phyloP scores from a whole-genome alignment of 768 basidiomycete species.

The Sporobolomyces pararoseus region DNA sequence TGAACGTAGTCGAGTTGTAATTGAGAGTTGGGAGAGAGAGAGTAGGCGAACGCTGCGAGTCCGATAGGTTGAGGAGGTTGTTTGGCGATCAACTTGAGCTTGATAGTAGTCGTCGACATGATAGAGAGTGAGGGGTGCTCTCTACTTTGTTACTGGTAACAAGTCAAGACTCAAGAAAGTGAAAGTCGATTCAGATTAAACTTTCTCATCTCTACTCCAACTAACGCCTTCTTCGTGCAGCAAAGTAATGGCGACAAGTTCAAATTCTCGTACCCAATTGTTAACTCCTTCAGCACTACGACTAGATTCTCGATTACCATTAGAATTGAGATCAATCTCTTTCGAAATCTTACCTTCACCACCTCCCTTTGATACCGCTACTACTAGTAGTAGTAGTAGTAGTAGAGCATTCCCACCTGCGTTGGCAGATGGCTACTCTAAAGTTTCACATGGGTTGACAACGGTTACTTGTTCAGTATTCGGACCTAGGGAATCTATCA shows the following conservation, averaged over 20 bases:
- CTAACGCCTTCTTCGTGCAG: too few relatives aligned
- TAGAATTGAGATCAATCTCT: conserved; percentile 75
- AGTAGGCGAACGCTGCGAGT: conserved; percentile 26
- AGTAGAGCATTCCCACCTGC: conserved; percentile 57
- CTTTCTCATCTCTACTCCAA: too few relatives aligned
- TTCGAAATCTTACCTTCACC: conserved; percentile 60
- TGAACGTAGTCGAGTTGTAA: conserved; percentile 34
- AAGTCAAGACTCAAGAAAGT: too few relatives aligned
- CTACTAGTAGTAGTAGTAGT: too few relatives aligned
- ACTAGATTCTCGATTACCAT: conserved; percentile 87
- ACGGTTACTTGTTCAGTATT: conserved; percentile 81
- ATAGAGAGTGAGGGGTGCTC: not conserved
- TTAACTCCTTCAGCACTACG: conserved; percentile 57
- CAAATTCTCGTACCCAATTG: conserved; percentile 41
- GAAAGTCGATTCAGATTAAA: too few relatives aligned
- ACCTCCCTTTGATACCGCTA: not conserved
- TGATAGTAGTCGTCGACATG: not conserved
- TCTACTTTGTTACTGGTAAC: too few relatives aligned
- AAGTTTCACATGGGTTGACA: conserved; percentile 82
- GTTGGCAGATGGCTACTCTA: conserved; percentile 80
- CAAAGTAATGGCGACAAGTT: not conserved
- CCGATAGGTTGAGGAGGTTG: conserved; percentile 17
- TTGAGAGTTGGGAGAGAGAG: conserved; percentile 20
- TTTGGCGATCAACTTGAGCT: conserved; percentile 25
- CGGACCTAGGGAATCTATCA: conserved; percentile 84